Percentiles rank a stretch among this genome's conserved stretches.
These are phyloP conservation scores for Amoebophrya sp. DNA, from an alignment of 169 alveolate species.

Conservation along the genomic window DNA sequence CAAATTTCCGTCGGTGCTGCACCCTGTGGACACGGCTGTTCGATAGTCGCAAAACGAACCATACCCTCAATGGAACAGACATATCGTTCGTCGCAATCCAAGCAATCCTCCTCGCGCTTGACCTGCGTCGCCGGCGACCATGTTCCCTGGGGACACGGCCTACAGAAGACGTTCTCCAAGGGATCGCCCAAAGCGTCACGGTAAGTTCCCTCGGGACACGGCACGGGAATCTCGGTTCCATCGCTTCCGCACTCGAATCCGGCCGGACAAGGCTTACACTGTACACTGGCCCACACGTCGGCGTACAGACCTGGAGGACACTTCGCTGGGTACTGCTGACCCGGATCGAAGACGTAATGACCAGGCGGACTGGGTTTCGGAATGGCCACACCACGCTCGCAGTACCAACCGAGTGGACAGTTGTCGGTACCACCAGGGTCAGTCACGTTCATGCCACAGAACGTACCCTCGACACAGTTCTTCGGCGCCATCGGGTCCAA, in stretches of 20 bases:
- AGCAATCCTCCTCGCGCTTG: conserved; percentile 31
- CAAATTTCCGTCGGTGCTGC: conserved; percentile 26
- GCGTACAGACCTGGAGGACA: conserved; percentile 30
- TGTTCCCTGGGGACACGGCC: conserved; percentile 37
- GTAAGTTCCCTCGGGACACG: conserved; percentile 29
- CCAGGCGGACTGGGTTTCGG: neutral
- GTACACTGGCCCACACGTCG: neutral
- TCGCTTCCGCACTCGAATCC: conserved; percentile 29
- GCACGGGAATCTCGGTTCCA: conserved; percentile 20
- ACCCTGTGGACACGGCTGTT: conserved; percentile 32
- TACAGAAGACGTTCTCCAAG: conserved; percentile 28
- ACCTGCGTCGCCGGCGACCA: conserved; percentile 27
- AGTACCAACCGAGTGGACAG: conserved; percentile 13
- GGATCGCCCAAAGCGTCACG: neutral
- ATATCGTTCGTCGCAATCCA: conserved; percentile 29
- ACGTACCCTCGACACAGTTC: conserved; percentile 33
- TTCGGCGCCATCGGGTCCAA: conserved; percentile 34
- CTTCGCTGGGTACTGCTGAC: conserved; percentile 24
- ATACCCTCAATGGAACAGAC: conserved; percentile 35
- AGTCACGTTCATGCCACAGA: conserved; percentile 4
- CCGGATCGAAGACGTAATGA: neutral
- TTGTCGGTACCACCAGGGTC: conserved; percentile 3
- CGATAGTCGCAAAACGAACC: conserved; percentile 26
- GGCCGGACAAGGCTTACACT: conserved; percentile 34
- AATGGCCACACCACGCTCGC: neutral